phyloP scores from a whole-genome alignment of 352 stramenopile species.

The Phytophthora sansomeana region DNA sequence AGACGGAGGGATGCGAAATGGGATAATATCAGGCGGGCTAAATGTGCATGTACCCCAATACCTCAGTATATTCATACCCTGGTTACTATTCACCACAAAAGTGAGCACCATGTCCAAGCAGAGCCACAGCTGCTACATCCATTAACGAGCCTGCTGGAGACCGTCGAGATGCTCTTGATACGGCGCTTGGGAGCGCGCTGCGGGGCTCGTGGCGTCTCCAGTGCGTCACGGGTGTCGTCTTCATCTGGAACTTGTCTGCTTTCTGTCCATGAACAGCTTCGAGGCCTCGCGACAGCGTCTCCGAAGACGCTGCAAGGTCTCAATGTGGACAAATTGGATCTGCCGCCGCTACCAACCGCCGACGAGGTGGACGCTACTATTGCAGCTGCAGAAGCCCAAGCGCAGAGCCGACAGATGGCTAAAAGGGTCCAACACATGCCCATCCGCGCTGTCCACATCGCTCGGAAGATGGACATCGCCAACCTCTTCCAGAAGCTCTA shows the following conservation, averaged over 20 bases:
- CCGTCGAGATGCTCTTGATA: conserved; percentile 52
- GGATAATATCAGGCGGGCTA: conserved; percentile 15
- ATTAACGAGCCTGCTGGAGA: background rate
- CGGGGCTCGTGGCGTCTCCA: conserved; percentile 11
- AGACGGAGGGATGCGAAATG: conserved; percentile 4
- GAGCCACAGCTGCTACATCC: conserved; percentile 27
- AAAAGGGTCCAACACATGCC: conserved; percentile 82
- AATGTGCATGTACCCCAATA: background rate
- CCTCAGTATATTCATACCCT: background rate
- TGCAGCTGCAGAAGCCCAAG: conserved; percentile 61
- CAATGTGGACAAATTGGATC: conserved; percentile 44
- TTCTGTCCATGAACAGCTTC: conserved; percentile 22
- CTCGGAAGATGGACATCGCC: conserved; percentile 88
- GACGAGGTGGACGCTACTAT: conserved; percentile 79
- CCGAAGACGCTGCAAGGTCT: conserved; percentile 19
- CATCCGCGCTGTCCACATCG: conserved; percentile 84
- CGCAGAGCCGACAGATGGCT: conserved; percentile 47
- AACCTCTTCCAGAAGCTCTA: conserved; percentile 90
- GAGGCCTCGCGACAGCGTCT: conserved; percentile 23
- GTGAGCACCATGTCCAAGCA: conserved; percentile 8
- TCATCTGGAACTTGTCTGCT: conserved; percentile 27
- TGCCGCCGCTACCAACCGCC: conserved; percentile 60
- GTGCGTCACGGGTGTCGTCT: conserved; percentile 6
- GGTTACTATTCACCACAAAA: background rate
- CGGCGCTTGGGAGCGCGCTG: conserved; percentile 43